These are phyloP conservation scores for Mucor mucedo DNA, from an alignment of 371 early-diverging fungal species.

Conservation along the genomic window DNA sequence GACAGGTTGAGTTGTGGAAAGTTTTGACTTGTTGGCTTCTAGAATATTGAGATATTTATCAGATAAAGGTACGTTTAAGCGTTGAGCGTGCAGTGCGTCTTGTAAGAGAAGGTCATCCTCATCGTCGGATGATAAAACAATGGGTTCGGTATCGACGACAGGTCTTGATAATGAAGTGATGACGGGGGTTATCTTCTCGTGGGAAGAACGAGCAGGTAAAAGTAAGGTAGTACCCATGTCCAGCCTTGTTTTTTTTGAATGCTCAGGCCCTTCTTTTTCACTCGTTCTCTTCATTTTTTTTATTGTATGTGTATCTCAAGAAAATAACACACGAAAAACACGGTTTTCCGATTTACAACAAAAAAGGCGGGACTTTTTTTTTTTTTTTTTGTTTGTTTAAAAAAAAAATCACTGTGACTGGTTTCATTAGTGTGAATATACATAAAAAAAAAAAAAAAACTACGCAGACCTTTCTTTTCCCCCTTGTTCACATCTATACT, in stretches of 20 bases:
- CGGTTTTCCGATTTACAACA: too few species aligned
- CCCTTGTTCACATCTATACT: neutral
- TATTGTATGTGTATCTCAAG: too few species aligned
- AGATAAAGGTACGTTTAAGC: too few species aligned
- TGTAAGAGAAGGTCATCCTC: conserved; percentile 5
- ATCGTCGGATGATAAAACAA: conserved; percentile 18
- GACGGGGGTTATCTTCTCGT: neutral
- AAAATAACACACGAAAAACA: too few species aligned
- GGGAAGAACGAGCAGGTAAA: neutral
- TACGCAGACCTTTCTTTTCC: neutral
- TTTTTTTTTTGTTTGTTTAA: neutral
- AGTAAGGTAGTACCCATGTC: neutral
- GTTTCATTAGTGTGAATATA: too few species aligned
- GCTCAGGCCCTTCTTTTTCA: neutral
- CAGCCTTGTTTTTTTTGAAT: conserved; percentile 8
- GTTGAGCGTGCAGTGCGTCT: neutral
- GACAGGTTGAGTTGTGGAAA: neutral
- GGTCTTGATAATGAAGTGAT: neutral
- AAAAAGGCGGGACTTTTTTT: neutral
- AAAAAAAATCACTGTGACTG: too few species aligned
- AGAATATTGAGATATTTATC: too few species aligned
- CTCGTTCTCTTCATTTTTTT: conserved; percentile 12
- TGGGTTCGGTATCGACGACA: neutral
- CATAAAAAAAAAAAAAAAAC: neutral
- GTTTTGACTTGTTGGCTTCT: neutral